Evolutionary conservation across 495 filamentous ascomycete species (phyloP).

Genomic region (Aspergillus cavernicola): DNA sequence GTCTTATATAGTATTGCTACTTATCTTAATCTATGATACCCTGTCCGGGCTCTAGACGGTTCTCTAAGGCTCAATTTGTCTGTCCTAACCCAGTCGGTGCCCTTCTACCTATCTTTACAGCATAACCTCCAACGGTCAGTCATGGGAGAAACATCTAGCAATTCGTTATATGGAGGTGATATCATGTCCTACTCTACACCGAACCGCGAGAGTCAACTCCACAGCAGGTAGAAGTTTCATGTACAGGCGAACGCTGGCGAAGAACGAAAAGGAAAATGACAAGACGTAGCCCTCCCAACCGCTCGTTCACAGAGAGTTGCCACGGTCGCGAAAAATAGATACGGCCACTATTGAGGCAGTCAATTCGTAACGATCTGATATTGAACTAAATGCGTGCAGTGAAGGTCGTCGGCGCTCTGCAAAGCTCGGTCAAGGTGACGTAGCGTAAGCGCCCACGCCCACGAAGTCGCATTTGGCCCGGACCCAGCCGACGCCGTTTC

Average conservation of each 20-base stretch:
- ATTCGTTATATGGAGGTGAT: constrained; percentile 17
- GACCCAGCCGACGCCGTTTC: constrained; percentile 35
- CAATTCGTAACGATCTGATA: constrained; percentile 44
- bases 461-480: constrained; percentile 33
- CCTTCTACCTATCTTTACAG: neutral
- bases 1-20: neutral
- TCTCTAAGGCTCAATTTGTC: neutral
- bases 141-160: neutral
- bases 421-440: constrained; percentile 14
- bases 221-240: constrained; percentile 24
- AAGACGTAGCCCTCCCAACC: constrained; percentile 15
- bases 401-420: constrained; percentile 28
- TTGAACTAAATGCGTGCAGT: constrained; percentile 38
- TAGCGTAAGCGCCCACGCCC: constrained; percentile 18
- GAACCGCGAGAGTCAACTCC: constrained; percentile 15
- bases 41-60: neutral
- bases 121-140: neutral
- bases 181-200: constrained; percentile 24
- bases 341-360: constrained; percentile 21
- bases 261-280: constrained; percentile 13
- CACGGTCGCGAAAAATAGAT: constrained; percentile 18
- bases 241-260: constrained; percentile 30
- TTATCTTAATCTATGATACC: neutral
- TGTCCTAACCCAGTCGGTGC: neutral
- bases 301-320: constrained; percentile 16